Percentiles rank a stretch among this genome's conserved stretches.
Evolutionary conservation across 1,284 basidiomycete genomes (phyloP).

Genomic region (Fomitopsis pinicola): DNA sequence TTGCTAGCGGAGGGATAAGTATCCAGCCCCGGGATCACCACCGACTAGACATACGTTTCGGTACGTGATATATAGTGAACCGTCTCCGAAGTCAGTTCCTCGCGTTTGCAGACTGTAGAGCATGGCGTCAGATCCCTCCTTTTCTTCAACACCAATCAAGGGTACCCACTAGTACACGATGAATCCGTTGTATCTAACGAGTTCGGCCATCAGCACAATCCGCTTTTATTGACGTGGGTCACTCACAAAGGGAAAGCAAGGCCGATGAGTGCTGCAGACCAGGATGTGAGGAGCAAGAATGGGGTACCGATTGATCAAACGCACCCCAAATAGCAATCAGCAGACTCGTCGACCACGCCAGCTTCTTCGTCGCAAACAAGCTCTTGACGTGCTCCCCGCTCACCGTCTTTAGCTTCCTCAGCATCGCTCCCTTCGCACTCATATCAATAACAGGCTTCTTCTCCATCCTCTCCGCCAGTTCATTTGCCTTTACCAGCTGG

Average conservation of each 20-base stretch:
- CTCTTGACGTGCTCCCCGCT: constrained; percentile 45
- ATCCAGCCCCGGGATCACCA: not conserved
- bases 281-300: not conserved
- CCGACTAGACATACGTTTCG: constrained; percentile 45
- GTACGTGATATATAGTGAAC: constrained; percentile 60
- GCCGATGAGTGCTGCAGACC: constrained; percentile 48
- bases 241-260: constrained; percentile 68
- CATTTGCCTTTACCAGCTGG: constrained; percentile 33
- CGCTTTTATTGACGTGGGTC: no score
- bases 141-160: not conserved
- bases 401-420: constrained; percentile 41
- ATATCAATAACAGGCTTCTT: constrained; percentile 13
- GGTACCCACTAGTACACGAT: constrained; percentile 53
- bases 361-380: constrained; percentile 58
- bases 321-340: constrained; percentile 50
- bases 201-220: constrained; percentile 2
- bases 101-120: constrained; percentile 48
- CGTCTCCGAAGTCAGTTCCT: constrained; percentile 61
- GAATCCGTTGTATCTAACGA: constrained; percentile 52
- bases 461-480: constrained; percentile 8
- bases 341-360: constrained; percentile 59
- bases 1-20: constrained; percentile 34
- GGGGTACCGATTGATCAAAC: not conserved
- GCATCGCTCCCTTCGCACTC: constrained; percentile 33
- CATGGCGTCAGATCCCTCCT: not conserved